These are phyloP conservation scores for Trichoderma atroviride DNA, from an alignment of 2,329 filamentous ascomycete species.

Conservation along the genomic window DNA sequence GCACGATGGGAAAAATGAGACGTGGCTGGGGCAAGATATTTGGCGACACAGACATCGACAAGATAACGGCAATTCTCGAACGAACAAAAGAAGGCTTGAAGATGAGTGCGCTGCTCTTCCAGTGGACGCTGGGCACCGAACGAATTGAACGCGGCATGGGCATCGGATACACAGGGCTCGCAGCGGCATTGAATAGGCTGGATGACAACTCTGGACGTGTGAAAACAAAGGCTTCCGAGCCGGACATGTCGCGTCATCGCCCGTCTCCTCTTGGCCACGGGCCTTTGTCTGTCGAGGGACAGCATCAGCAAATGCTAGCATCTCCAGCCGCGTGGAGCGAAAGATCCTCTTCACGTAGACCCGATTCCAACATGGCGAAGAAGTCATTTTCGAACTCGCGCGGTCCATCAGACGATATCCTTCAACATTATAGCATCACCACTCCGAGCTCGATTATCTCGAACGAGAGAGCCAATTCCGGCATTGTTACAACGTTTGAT, in stretches of 20 bases:
- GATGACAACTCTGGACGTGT: constrained; percentile 30
- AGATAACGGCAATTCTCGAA: constrained; percentile 58
- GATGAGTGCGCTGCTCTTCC: constrained; percentile 66
- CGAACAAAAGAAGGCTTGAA: constrained; percentile 63
- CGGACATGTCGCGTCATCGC: constrained; percentile 7
- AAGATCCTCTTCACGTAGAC: constrained; percentile 13
- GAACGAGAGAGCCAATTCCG: constrained; percentile 3
- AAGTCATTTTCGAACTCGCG: constrained; percentile 4
- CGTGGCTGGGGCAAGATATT: constrained; percentile 67
- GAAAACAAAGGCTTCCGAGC: constrained; percentile 16
- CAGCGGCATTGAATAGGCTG: constrained; percentile 60
- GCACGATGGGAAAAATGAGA: constrained; percentile 60
- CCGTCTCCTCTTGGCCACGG: background rate
- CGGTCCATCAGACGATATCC: constrained; percentile 4
- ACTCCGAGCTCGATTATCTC: constrained; percentile 7
- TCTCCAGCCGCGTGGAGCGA: constrained; percentile 16
- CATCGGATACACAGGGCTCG: constrained; percentile 68
- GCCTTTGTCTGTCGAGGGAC: background rate
- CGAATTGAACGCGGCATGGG: constrained; percentile 63
- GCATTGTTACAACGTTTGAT: background rate
- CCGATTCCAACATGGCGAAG: constrained; percentile 14
- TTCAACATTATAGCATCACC: constrained; percentile 13
- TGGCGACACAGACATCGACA: constrained; percentile 62
- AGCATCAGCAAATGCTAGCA: background rate
- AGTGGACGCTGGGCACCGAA: constrained; percentile 63